These are phyloP conservation scores for Anacardium occidentale DNA, from an alignment of 345 rosid species.

Conservation along the genomic window DNA sequence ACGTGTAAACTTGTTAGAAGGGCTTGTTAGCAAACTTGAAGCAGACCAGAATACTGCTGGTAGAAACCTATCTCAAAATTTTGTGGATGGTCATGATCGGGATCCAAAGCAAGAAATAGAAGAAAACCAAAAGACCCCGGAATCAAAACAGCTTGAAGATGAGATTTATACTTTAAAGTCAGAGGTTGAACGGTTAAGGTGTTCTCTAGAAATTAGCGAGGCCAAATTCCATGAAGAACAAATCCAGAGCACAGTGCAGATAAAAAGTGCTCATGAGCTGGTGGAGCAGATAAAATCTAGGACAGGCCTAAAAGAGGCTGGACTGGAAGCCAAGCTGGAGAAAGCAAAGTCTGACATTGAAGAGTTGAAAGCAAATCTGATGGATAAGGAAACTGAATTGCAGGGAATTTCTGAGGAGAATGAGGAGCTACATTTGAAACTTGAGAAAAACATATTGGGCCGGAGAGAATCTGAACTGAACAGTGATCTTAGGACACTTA, in stretches of 20 bases:
- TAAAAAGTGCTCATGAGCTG: constrained; percentile 48
- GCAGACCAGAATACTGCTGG: constrained; percentile 15
- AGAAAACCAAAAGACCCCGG: constrained; percentile 33
- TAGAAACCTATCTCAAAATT: constrained; percentile 4
- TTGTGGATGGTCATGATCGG: constrained; percentile 27
- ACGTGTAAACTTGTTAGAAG: constrained; percentile 53
- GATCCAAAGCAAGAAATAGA: constrained; percentile 29
- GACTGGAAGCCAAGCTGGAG: constrained; percentile 53
- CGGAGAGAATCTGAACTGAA: constrained; percentile 38
- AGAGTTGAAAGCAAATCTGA: constrained; percentile 67
- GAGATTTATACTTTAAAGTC: constrained; percentile 48
- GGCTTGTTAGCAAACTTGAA: constrained; percentile 41
- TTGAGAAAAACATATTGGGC: constrained; percentile 36
- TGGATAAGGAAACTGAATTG: constrained; percentile 86
- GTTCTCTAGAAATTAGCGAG: constrained; percentile 55
- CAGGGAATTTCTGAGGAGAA: constrained; percentile 80
- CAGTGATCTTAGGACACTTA: constrained; percentile 50
- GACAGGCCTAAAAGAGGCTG: constrained; percentile 50
- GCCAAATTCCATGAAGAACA: constrained; percentile 39
- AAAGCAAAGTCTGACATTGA: constrained; percentile 56
- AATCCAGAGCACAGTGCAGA: constrained; percentile 39
- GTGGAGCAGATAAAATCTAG: constrained; percentile 46
- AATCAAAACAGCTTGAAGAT: constrained; percentile 42
- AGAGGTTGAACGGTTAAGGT: constrained; percentile 53
- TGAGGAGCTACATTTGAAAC: constrained; percentile 45